Percentiles rank a stretch among this genome's conserved stretches.
Conservation (phyloP, 1,284 basidiomycete genomes). For the Marasmius sp. region DNA sequence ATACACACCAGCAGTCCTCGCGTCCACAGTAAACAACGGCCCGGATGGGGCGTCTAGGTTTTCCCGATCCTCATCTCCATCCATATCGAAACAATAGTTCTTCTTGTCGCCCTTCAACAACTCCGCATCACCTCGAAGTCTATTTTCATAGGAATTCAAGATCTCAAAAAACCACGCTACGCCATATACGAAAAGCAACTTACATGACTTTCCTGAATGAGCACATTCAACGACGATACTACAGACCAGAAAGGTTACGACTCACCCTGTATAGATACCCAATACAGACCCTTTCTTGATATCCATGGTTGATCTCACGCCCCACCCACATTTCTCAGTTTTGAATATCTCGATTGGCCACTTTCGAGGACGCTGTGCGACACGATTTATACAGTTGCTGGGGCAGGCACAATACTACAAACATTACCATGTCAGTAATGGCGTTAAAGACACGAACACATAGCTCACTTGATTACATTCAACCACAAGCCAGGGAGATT, state of each 20-base stretch:
- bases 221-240: constrained; percentile 3
- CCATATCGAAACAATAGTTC: constrained; percentile 59
- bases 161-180: too few relatives aligned
- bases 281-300: constrained; percentile 33
- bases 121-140: constrained; percentile 40
- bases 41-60: constrained; percentile 27
- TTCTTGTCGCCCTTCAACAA: constrained; percentile 22
- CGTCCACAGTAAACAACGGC: constrained; percentile 46
- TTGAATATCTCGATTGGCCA: constrained; percentile 57
- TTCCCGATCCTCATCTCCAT: constrained; percentile 44
- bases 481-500: not conserved
- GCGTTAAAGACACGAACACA: too few relatives aligned
- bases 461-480: not conserved
- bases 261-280: constrained; percentile 64
- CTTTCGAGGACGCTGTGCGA: constrained; percentile 48
- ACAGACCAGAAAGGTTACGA: constrained; percentile 1
- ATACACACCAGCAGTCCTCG: constrained; percentile 42
- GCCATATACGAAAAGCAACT: not conserved
- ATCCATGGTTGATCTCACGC: constrained; percentile 34
- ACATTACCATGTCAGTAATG: too few relatives aligned
- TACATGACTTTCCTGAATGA: constrained; percentile 30
- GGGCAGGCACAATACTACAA: not conserved
- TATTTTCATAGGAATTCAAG: constrained; percentile 16
- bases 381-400: constrained; percentile 46
- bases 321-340: constrained; percentile 54